phyloP scores from a whole-genome alignment of 2,329 filamentous ascomycete species.

The Beauveria sp. region DNA sequence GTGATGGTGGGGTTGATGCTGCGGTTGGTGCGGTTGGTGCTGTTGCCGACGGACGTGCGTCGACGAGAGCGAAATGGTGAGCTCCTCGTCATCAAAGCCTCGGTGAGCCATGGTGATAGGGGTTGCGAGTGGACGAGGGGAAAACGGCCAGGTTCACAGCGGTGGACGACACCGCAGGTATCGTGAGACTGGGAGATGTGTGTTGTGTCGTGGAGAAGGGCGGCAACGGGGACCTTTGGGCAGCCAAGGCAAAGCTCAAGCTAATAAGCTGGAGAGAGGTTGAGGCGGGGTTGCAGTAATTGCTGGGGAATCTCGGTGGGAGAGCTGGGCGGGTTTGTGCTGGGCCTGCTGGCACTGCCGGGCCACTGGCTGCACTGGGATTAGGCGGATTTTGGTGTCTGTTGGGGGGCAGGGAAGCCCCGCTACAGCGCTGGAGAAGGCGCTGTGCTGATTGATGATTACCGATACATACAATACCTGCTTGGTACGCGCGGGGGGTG shows the following conservation, averaged over 20 bases:
- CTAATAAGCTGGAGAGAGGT: background rate
- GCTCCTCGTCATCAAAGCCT: constrained; percentile 71
- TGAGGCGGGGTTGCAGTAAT: constrained; percentile 9
- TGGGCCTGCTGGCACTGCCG: background rate
- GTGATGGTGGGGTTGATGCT: constrained; percentile 15
- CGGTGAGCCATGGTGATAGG: constrained; percentile 38
- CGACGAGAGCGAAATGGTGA: constrained; percentile 66
- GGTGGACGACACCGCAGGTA: background rate
- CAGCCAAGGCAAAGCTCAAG: background rate
- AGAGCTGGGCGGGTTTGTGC: background rate
- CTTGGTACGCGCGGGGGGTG: no score
- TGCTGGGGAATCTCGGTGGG: background rate
- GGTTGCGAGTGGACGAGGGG: background rate
- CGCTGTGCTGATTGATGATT: background rate
- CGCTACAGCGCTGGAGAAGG: background rate
- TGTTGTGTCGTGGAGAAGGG: constrained; percentile 1
- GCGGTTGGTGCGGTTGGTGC: constrained; percentile 19
- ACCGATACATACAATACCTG: no score
- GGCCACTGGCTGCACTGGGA: background rate
- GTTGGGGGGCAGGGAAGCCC: background rate
- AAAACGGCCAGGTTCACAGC: background rate
- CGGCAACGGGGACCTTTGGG: constrained; percentile 3
- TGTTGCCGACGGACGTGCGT: constrained; percentile 51
- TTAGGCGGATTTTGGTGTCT: constrained; percentile 4
- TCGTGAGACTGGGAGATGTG: constrained; percentile 1